Base-by-base conservation (phyloP, 306 rosid genomes). In the Phaseolus lunatus region DNA sequence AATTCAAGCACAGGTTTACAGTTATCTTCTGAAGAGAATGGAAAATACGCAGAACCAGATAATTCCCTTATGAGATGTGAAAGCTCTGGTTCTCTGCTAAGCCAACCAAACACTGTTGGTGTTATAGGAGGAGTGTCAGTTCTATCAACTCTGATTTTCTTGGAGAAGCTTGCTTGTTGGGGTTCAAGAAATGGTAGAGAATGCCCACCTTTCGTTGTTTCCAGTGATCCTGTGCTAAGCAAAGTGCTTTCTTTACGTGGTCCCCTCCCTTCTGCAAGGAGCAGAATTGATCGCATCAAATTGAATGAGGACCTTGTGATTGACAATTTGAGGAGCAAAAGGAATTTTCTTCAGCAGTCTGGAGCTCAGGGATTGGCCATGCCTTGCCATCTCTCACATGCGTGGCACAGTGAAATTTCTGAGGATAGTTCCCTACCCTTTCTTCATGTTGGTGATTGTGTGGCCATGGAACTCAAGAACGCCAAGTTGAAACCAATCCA, bases 111-210 rank as follows among this genome's bases (percentile, higher is more conserved):
- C 71, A 89, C 91, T 8, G 53, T 93, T 54, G 98, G 94, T 33
- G 80, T 91, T 61, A 88, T 93, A 23, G 98, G 98, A 47, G 98
- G 98, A 1, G 85, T 84, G 22, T 93, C 96, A 33, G 91, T 84
- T 50, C 80, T 77, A 54, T 91, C 98, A 58, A 89, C 93, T 71
- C 84, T 93, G 47, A 77, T 93, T 77, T 93, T 91, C 95, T 53
- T 93, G 84, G 98, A 93, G 77, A 93, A 93, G 79, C 93, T 93
- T 54, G 96, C 85, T 39, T 84, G 87, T 80, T 90, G 90, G 96
- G 82, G 94, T 50, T 63, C 86, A 72, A 91, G 86, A 66, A 79
- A 81, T 50, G 93, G 94, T 27, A 80, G 80, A 50, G 83, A 78
- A 53, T 86, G 97, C 63, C 88, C 92, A 2, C 97, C 97, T 33